A percentile compares a stretch with the other conserved stretches of the same genome.
Evolutionary conservation across 2,329 filamentous ascomycete species (phyloP).

Genomic region (Fusarium fracticaudum): DNA sequence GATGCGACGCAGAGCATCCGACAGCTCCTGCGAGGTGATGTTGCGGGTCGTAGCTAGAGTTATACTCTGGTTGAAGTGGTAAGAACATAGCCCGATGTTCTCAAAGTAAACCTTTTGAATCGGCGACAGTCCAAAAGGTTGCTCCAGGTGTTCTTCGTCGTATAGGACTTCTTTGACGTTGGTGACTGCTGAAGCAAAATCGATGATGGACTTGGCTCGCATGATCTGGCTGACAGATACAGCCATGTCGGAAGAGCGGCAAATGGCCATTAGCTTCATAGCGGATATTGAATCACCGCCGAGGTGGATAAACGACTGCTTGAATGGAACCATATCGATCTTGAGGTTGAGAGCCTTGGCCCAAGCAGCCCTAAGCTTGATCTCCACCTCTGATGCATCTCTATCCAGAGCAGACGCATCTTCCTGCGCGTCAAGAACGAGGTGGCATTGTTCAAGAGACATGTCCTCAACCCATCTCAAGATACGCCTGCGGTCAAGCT

Average conservation of each 20-base stretch:
- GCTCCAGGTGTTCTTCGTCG: conserved; percentile 3
- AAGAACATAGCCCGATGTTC: background rate
- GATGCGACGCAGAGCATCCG: conserved; percentile 3
- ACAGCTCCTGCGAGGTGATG: background rate
- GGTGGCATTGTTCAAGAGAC: conserved; percentile 3
- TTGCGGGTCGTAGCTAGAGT: background rate
- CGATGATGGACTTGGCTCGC: conserved; percentile 33
- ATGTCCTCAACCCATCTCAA: conserved; percentile 13
- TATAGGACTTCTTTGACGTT: background rate
- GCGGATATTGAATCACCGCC: conserved; percentile 37
- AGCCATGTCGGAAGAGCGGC: conserved; percentile 22
- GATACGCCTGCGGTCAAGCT: conserved; percentile 17
- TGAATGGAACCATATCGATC: conserved; percentile 16
- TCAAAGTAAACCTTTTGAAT: conserved; percentile 31
- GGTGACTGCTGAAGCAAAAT: conserved; percentile 22
- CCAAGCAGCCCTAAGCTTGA: conserved; percentile 21
- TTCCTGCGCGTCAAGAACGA: conserved; percentile 10
- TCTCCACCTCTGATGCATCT: conserved; percentile 8
- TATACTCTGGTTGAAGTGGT: conserved; percentile 36
- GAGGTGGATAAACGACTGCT: conserved; percentile 26
- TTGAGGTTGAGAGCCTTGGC: conserved; percentile 14
- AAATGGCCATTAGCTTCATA: conserved; percentile 34
- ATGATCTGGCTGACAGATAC: conserved; percentile 33
- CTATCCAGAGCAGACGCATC: conserved; percentile 6
- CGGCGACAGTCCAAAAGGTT: background rate